Evolutionary conservation across 2,329 filamentous ascomycete species (phyloP).

Genomic region (Fusarium sp.): DNA sequence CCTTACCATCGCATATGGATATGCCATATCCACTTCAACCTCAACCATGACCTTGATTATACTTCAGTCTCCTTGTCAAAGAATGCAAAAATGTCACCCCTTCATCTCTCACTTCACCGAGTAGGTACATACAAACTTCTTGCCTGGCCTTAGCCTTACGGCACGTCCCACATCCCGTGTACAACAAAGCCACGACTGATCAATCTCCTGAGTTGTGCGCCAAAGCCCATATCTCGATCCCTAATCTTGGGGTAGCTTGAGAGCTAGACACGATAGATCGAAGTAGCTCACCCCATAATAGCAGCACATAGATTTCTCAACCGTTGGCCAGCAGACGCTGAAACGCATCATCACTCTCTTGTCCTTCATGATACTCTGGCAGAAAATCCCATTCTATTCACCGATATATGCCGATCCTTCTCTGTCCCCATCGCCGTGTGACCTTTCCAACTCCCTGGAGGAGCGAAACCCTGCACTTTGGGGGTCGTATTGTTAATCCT

Average conservation of each 20-base stretch:
- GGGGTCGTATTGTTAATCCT: conserved; percentile 1
- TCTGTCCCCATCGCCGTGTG: conserved; percentile 1
- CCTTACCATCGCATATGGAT: neutral
- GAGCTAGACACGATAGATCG: conserved; percentile 1
- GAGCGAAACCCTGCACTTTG: conserved; percentile 21
- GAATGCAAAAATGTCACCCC: neutral
- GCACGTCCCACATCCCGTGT: conserved; percentile 23
- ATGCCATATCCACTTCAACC: neutral
- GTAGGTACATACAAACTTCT: neutral
- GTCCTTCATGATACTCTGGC: conserved; percentile 10
- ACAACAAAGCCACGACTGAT: conserved; percentile 11
- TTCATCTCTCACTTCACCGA: conserved; percentile 2
- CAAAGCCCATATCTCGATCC: conserved; percentile 22
- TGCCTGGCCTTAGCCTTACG: conserved; percentile 12
- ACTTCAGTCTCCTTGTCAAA: conserved; percentile 4
- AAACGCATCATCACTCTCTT: conserved; percentile 8
- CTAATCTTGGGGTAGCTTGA: neutral
- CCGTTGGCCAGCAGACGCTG: neutral
- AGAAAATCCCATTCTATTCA: conserved; percentile 15
- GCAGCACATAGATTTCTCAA: neutral
- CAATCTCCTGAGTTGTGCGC: conserved; percentile 13
- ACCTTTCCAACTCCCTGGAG: conserved; percentile 13
- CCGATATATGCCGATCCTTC: conserved; percentile 17
- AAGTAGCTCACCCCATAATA: neutral
- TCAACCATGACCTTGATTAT: neutral